Base-by-base conservation (phyloP, 805 yeast species). In the Ogataea minuta region DNA sequence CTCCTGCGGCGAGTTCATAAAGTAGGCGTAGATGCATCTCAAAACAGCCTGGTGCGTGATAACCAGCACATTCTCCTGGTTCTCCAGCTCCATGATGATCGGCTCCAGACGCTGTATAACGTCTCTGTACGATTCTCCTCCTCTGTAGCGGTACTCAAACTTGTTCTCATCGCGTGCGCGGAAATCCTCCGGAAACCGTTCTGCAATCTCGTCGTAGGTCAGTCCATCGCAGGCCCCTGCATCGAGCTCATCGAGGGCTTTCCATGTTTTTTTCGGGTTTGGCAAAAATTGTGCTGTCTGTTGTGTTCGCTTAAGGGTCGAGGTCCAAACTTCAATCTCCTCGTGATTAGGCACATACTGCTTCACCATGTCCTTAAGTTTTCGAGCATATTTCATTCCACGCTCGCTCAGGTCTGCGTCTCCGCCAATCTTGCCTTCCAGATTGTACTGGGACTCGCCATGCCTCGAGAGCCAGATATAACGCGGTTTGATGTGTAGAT, bases 191-290 rank as follows among this genome's bases (percentile, higher is more conserved):
- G 99, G 99, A 60, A 81, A 90, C 46, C 72, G 63, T 23, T 74
- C 66, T 53, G 87, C 95, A 54, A 91, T 88, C 46, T 91, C 96
- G 50, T 90, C 96, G 59, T 91, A 91, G 0, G 99, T 91, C 76
- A 91, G 76, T 5, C 97, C 98, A 63, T 91, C 99, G 62, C 98
- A 91, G 16, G 87, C 90, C 9, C 99, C 99, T 0, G 97, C 98
- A 61, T 91, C 98, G 46, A 91, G 74, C 66, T 91, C 99, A 61
- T 91, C 98, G 51, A 91, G 69, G 0, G 98, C 98, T 63, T 93
- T 93, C 99, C 99, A 91, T 48, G 82, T 84, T 49, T 89, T 70
- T 59, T 89, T 82, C 44, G 82, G 79, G 62, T 84, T 87, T 1
- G 93, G 88, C 52, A 91, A 70, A 59, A 71, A 74, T 43, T 84